A percentile compares a stretch with the other conserved stretches of the same genome.
Conservation (phyloP, 2,329 filamentous ascomycete species). For the Fusarium agapanthi region DNA sequence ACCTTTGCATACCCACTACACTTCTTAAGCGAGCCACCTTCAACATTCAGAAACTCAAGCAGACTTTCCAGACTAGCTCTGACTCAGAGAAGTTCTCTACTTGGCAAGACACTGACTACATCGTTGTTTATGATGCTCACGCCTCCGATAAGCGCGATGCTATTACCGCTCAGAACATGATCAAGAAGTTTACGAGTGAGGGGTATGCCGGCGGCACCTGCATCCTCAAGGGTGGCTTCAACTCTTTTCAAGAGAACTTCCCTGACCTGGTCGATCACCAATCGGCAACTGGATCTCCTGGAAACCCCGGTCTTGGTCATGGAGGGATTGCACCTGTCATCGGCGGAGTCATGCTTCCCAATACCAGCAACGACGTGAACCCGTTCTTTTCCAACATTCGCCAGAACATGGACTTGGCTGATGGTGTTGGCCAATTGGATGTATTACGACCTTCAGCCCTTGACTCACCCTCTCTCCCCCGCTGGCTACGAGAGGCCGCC, state of each 20-base stretch:
- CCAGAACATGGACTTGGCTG: slow-evolving; percentile 94
- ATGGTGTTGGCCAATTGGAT: slow-evolving; percentile 88
- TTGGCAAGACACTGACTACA: slow-evolving; percentile 78
- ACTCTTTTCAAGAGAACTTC: slow-evolving; percentile 73
- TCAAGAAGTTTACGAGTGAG: slow-evolving; percentile 91
- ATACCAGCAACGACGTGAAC: slow-evolving; percentile 73
- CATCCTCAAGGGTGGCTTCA: slow-evolving; percentile 85
- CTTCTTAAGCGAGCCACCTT: slow-evolving; percentile 90
- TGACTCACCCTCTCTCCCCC: slow-evolving; percentile 66
- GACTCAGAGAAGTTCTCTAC: slow-evolving; percentile 77
- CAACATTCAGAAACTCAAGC: slow-evolving; percentile 84
- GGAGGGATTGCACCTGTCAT: slow-evolving; percentile 73
- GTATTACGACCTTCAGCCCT: slow-evolving; percentile 58
- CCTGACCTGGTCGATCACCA: slow-evolving; percentile 69
- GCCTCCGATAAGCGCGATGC: slow-evolving; percentile 85
- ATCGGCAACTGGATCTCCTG: slow-evolving; percentile 48
- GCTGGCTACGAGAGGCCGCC: slow-evolving; percentile 78
- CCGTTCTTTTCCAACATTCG: slow-evolving; percentile 97
- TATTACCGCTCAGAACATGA: slow-evolving; percentile 80
- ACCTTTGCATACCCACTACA: slow-evolving; percentile 94
- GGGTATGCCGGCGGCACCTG: slow-evolving; percentile 78
- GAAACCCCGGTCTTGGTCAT: slow-evolving; percentile 58
- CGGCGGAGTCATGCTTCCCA: slow-evolving; percentile 86
- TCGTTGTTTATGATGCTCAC: slow-evolving; percentile 86
- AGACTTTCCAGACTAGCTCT: slow-evolving; percentile 79